A percentile compares a stretch with the other conserved stretches of the same genome.
Conservation (phyloP, 805 yeast genomes). For the Yarrowia yakushimensis region DNA sequence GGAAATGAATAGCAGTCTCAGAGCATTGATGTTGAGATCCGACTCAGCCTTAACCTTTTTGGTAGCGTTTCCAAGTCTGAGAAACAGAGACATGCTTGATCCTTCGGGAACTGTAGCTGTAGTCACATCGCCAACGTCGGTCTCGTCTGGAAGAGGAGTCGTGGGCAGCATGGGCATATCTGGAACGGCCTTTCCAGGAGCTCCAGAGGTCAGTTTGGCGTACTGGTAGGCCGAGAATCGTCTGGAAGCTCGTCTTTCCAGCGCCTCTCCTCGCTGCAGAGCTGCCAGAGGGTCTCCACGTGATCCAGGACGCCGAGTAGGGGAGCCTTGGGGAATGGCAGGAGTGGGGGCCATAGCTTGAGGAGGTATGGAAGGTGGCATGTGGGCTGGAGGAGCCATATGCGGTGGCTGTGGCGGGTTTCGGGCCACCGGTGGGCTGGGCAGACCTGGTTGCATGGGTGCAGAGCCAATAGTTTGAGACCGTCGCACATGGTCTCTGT, state of each 20-base stretch:
- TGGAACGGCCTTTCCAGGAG: slow-evolving; percentile 31
- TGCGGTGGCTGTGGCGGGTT: background rate
- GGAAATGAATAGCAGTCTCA: slow-evolving; percentile 73
- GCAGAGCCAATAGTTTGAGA: slow-evolving; percentile 15
- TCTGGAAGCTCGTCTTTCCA: slow-evolving; percentile 90
- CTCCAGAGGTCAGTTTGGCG: slow-evolving; percentile 59
- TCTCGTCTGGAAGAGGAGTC: slow-evolving; percentile 3
- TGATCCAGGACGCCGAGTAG: slow-evolving; percentile 9
- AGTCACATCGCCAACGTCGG: slow-evolving; percentile 28
- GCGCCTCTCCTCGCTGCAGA: slow-evolving; percentile 74
- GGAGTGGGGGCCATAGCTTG: background rate
- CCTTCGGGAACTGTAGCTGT: background rate
- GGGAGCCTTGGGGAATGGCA: background rate
- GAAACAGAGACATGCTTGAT: background rate
- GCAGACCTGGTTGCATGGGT: background rate
- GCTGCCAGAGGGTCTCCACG: slow-evolving; percentile 62
- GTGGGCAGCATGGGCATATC: slow-evolving; percentile 33
- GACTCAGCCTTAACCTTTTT: slow-evolving; percentile 33
- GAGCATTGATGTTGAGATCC: slow-evolving; percentile 40
- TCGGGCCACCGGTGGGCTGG: slow-evolving; percentile 5
- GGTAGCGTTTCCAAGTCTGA: slow-evolving; percentile 1
- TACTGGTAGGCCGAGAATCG: slow-evolving; percentile 91
- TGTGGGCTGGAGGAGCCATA: background rate
- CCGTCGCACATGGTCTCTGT: slow-evolving; percentile 15
- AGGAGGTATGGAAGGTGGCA: slow-evolving; percentile 1